Evolutionary conservation across 2,329 filamentous ascomycete species (phyloP), one percentile per base, ranked within the genome.

Genomic region (Amauroascus verrucosus): DNA sequence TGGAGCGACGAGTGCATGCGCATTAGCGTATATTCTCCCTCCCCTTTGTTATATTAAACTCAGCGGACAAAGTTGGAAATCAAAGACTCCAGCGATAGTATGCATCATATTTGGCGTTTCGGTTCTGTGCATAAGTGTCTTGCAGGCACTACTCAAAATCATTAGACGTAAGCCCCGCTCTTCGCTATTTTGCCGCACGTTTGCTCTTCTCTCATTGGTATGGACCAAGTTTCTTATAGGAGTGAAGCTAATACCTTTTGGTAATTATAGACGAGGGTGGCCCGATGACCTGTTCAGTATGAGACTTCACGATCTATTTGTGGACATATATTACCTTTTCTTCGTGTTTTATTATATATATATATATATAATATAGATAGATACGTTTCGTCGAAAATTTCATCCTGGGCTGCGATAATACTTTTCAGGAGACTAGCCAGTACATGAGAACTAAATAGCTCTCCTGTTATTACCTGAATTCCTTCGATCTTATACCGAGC

Each of bases 1-100:
- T 54, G 93, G 93, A 57, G 89, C 93, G 6, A 98, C 93, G 33
- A 94, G 87, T 66, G 93, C 93, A 2, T 93, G 90, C 62, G 89
- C 88, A 6, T 78, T 98, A 68, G 93, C 93, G 0, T 98, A 97
- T 67, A 95, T 98, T 47, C 73, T 98, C 56, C 93, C 93, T 57
- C 93, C 93, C 24, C 73, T 97, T 53, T 98, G 93, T 71, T 98
- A 93, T 69, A 86, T 98, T 65, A 95, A 94, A 72, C 75, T 98
- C 56, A 91, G 87, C 60, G 89, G 83, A 54, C 75, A 83, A 60
- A 84, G 80, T 63, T 86, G 83, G 77, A 83, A 79, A 67, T 88
- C 85, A 16, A 83, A 83, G 57, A 78, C 88, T 56, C 83, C 87
- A 11, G 81, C 81, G 24, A 82, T 77, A 45, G 76, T 81, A n/a